Evolutionary conservation across 306 rosid species (phyloP), one percentile per base, ranked within the genome.

Genomic region (Vicia villosa): DNA sequence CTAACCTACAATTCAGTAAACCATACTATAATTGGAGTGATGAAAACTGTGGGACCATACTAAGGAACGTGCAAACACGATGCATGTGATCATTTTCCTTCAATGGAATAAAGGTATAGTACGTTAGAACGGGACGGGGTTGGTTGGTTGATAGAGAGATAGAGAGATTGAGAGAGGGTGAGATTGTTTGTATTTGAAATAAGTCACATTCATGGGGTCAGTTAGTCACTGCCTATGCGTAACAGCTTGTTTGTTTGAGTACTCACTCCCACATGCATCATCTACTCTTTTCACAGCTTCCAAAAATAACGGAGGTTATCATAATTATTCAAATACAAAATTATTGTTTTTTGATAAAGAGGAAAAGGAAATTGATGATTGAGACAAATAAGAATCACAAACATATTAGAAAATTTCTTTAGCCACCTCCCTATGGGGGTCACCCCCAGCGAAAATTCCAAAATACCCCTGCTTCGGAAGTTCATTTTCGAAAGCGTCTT

Each of bases 41-140:
- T 46, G 52, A 55, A 55, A 73, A 32, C 3, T 49, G 73, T 60
- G 78, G 87, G 84, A 80, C 84, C 84, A 70, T 64, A 60, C 78
- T 83, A 80, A 45, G 68, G 57, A 70, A 16, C 26, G 55, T 77
- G 87, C 8, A 26, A 26, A 66, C 65, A 74, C 30, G 66, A 36
- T 19, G 79, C 88, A 84, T 81, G 88, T 84, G 85, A 77, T 74
- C 5, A 74, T 40, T 65, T 52, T 62, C 70, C 69, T 20, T 6
- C 30, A 21, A 14, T 36, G 59, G 30, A 73, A 57, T 65, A 80
- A 77, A 77, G 76, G 70, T 66, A 34, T 34, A 6, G 83, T 65
- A 71, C 77, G 63, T 75, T 77, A 43, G 50, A 78, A 80, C 88
- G 85, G 86, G 85, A 79, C 83, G 87, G 87, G 60, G 3, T 34